These are phyloP conservation scores for Marchantia paleacea DNA, from an alignment of 225 moss, liverwort and hornwort genomes.

Conservation along the genomic window DNA sequence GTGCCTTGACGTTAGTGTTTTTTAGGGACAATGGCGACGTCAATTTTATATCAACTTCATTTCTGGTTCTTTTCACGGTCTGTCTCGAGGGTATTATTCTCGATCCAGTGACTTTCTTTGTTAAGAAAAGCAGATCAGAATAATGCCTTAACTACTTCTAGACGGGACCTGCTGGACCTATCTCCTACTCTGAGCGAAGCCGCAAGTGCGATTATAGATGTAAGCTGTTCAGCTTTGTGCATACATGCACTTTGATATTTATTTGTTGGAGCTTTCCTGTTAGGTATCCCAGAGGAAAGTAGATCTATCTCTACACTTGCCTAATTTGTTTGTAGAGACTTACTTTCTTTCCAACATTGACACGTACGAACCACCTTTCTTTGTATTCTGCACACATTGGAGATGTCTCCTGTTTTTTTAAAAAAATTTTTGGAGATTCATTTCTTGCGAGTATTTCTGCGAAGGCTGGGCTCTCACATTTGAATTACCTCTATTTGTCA, in stretches of 20 bases:
- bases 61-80: too few species aligned
- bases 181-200: constrained; percentile 84
- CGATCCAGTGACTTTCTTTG: too few species aligned
- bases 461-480: neutral
- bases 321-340: too few species aligned
- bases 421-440: too few species aligned
- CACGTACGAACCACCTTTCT: too few species aligned
- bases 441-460: neutral
- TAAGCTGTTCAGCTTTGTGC: constrained; percentile 23
- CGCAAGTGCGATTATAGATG: constrained; percentile 92
- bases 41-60: neutral
- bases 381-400: too few species aligned
- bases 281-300: too few species aligned
- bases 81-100: neutral
- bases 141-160: constrained; percentile 30
- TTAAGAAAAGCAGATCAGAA: neutral
- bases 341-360: too few species aligned
- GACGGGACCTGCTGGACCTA: constrained; percentile 85
- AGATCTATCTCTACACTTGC: too few species aligned
- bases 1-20: too few species aligned
- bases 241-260: neutral
- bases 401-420: too few species aligned
- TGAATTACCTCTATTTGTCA: constrained; percentile 20
- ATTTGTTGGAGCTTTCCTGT: neutral
- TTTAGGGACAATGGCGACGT: too few species aligned